These are phyloP conservation scores for Pittosporum tobira DNA, from an alignment of 129 eudicot genomes.

Conservation along the genomic window DNA sequence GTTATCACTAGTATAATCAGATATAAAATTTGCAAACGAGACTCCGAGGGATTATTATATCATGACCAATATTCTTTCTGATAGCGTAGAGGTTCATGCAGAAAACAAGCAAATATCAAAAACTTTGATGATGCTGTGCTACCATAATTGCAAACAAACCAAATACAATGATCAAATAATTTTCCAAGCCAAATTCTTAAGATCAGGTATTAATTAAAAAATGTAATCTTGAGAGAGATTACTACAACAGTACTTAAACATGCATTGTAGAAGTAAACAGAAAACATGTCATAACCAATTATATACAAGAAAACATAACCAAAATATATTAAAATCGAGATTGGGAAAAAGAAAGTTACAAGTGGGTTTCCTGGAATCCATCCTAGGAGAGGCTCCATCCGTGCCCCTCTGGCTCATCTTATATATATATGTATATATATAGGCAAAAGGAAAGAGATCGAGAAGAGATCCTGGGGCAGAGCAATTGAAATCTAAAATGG, in stretches of 20 bases:
- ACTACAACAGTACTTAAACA: not conserved
- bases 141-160: not conserved
- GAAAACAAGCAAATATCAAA: not conserved
- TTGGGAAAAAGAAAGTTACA: constrained; percentile 24
- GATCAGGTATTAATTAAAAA: not conserved
- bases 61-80: too few relatives aligned
- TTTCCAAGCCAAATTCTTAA: not conserved
- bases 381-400: constrained; percentile 31
- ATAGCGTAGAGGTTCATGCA: too few relatives aligned
- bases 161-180: too few relatives aligned
- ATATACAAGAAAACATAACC: not conserved
- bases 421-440: not conserved
- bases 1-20: too few relatives aligned
- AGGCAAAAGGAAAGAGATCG: not conserved
- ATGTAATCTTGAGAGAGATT: not conserved
- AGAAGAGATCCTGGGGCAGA: not conserved
- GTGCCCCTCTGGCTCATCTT: constrained; percentile 14
- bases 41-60: too few relatives aligned
- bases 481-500: too few relatives aligned
- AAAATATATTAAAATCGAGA: not conserved
- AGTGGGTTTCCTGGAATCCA: constrained; percentile 41
- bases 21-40: too few relatives aligned
- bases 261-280: constrained; percentile 4
- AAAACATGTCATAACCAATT: not conserved
- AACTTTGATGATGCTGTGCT: not conserved